A percentile compares a stretch with the other conserved stretches of the same genome.
Evolutionary conservation across 768 basidiomycete genomes (phyloP).

Genomic region (Leccinum ochraceum): DNA sequence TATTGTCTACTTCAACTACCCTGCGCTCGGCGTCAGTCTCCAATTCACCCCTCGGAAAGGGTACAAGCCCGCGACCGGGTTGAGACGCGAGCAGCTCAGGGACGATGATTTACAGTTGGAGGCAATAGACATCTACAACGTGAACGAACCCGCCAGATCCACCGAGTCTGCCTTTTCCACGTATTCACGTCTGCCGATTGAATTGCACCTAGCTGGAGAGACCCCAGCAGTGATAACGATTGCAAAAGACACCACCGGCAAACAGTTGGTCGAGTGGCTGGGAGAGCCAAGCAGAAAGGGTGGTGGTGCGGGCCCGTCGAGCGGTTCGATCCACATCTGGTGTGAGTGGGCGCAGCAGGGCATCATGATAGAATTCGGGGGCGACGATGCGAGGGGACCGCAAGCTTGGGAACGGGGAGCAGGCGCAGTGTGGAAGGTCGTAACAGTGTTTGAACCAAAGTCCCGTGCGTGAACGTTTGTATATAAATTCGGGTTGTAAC

Average conservation of each 20-base stretch:
- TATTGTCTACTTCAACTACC: slow-evolving; percentile 86
- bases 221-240: slow-evolving; percentile 47
- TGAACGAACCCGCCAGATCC: slow-evolving; percentile 39
- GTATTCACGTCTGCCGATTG: slow-evolving; percentile 57
- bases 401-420: slow-evolving; percentile 89
- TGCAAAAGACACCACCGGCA: slow-evolving; percentile 58
- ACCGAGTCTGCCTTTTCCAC: slow-evolving; percentile 57
- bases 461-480: not conserved
- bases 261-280: slow-evolving; percentile 69
- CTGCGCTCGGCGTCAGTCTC: slow-evolving; percentile 75
- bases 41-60: slow-evolving; percentile 68
- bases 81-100: slow-evolving; percentile 46
- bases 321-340: slow-evolving; percentile 89
- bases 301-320: slow-evolving; percentile 81
- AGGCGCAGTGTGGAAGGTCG: slow-evolving; percentile 75
- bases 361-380: slow-evolving; percentile 85
- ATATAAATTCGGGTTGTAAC: slow-evolving; percentile 12
- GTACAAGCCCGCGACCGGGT: slow-evolving; percentile 55
- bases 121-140: slow-evolving; percentile 83
- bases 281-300: slow-evolving; percentile 93
- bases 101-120: slow-evolving; percentile 59
- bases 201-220: slow-evolving; percentile 39
- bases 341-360: slow-evolving; percentile 87
- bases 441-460: slow-evolving; percentile 57
- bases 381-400: slow-evolving; percentile 72